Evolutionary conservation across 2,329 filamentous ascomycete genomes (phyloP).

Genomic region (Fusarium miscanthi): DNA sequence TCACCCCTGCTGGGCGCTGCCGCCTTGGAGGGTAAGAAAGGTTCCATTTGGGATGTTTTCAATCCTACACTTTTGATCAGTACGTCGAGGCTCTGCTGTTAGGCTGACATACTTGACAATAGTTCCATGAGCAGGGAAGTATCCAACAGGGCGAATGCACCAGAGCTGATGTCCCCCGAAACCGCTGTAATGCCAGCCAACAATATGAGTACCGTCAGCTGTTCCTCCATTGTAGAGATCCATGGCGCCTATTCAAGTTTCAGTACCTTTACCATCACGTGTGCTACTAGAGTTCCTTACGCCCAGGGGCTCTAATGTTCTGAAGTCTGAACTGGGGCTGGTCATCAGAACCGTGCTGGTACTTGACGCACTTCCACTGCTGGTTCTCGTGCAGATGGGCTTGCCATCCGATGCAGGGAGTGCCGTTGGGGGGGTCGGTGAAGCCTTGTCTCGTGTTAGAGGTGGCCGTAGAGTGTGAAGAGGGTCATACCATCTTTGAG

Average conservation of each 20-base stretch:
- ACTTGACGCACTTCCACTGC: background rate
- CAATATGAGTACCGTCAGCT: background rate
- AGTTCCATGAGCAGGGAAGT: background rate
- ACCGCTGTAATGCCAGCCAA: background rate
- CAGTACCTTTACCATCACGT: accelerated
- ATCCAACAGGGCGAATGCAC: background rate
- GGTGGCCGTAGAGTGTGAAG: accelerated
- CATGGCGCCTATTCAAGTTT: background rate
- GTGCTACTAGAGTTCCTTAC: background rate
- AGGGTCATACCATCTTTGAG: background rate
- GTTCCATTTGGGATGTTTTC: background rate
- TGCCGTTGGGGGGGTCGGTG: background rate
- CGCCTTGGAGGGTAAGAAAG: background rate
- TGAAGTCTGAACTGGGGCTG: background rate
- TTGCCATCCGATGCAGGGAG: background rate
- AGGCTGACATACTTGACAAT: background rate
- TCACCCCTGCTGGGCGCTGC: background rate
- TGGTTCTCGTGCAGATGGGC: background rate
- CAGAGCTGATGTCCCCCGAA: background rate
- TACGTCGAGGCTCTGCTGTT: accelerated
- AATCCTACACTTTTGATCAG: accelerated
- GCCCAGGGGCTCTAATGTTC: background rate
- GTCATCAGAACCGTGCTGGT: background rate
- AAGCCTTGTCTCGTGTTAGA: background rate
- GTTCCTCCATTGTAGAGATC: background rate